Evolutionary conservation across 23 red algal species (phyloP), one percentile per base, ranked within the genome.

Genomic region (Chondrus crispus): DNA sequence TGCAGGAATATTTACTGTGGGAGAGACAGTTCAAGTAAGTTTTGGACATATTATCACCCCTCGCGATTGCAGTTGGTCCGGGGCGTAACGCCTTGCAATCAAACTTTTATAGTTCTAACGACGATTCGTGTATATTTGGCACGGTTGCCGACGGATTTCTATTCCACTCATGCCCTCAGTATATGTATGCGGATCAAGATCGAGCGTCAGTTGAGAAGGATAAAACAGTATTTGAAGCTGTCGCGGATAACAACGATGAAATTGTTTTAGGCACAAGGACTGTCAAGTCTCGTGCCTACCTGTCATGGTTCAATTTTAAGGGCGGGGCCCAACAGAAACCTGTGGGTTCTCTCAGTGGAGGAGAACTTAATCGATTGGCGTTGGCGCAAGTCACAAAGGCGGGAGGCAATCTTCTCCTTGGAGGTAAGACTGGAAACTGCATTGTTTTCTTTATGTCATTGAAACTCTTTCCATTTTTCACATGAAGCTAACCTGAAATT

Each of bases 231-330:
- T 98, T 84, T 52, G 96, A 95, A 54, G 68, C 89, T 39, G 81
- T 98, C 30, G 74, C 89, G 48, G 93, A 93, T 14, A 75, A 75
- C 8, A 64, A 88, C 24, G 96, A 98, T 40, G 90, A 93, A 42
- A 79, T 95, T 70, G 55, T 64, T 11, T 48, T 98, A 12, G 96
- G 96, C 12, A 81, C 11, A 8, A 78, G 96, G 54, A 73, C 70
- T 28, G 66, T 98, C 48, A 95, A 88, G 45, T 82, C 92, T 52
- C 83, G 96, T 51, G 93, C 92, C 35, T 98, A 98, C 72, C 91
- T 93, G 30, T 91, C 92, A 4, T 98, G 96, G 96, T 98, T 98
- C 74, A 95, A 95, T 33, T 98, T 98, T 86, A 80, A 79, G 32
- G 96, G 96, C 57, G 81, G 40, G 33, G 91, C 92, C 47, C 96